phyloP scores from a whole-genome alignment of 2,329 filamentous ascomycete genomes.

The Sphaerulina vaccinii region DNA sequence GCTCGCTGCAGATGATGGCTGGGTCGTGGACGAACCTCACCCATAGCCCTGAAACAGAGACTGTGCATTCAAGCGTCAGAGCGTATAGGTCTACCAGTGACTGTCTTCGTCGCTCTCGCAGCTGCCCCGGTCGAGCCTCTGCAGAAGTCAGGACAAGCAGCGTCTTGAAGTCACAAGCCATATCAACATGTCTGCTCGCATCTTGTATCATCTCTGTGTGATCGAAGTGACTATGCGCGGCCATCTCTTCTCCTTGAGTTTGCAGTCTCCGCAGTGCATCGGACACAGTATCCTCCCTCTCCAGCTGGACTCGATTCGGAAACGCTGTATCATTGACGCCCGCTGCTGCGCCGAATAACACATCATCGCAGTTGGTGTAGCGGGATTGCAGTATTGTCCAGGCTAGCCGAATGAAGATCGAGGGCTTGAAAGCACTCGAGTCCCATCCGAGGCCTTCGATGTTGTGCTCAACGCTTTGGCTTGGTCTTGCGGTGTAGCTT shows the following conservation, averaged over 20 bases:
- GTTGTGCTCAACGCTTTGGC: conserved; percentile 30
- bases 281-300: background rate
- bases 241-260: conserved; percentile 1
- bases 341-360: conserved; percentile 16
- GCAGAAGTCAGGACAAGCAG: conserved; percentile 41
- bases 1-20: conserved; percentile 4
- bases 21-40: conserved; percentile 9
- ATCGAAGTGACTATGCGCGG: background rate
- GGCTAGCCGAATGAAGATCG: conserved; percentile 13
- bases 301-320: conserved; percentile 1
- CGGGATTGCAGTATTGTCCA: conserved; percentile 17
- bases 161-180: conserved; percentile 56
- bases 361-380: conserved; percentile 12
- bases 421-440: conserved; percentile 14
- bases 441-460: conserved; percentile 20
- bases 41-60: conserved; percentile 11
- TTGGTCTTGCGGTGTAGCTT: conserved; percentile 26
- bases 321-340: conserved; percentile 6
- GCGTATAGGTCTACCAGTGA: conserved; percentile 6
- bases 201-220: background rate
- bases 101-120: conserved; percentile 4
- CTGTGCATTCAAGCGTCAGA: conserved; percentile 9
- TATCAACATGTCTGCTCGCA: background rate
- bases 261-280: conserved; percentile 1
- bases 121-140: background rate